Evolutionary conservation across 495 filamentous ascomycete species (phyloP).

Genomic region (Aspergillus bertholletiae): DNA sequence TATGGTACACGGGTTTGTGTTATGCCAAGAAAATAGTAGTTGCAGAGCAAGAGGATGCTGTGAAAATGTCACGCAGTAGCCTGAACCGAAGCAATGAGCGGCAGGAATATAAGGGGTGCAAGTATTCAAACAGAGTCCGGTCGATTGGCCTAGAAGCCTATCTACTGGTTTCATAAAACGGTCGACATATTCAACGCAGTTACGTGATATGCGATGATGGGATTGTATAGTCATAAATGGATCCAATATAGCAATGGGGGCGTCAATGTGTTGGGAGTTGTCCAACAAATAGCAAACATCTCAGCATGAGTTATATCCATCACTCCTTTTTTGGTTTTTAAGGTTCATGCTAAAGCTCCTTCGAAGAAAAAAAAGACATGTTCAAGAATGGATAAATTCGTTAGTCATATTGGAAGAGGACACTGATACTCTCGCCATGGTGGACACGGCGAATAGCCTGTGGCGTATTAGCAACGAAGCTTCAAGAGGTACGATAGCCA

Average conservation of each 20-base stretch:
- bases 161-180: constrained; percentile 9
- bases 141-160: constrained; percentile 10
- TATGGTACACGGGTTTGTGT: background rate
- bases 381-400: constrained; percentile 4
- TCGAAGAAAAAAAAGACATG: constrained; percentile 7
- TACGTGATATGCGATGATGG: constrained; percentile 5
- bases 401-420: constrained; percentile 87
- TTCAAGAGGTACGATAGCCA: constrained; percentile 3
- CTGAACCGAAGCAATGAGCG: background rate
- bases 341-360: constrained; percentile 6
- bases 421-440: constrained; percentile 96
- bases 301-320: constrained; percentile 21
- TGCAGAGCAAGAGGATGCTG: background rate
- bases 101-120: background rate
- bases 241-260: constrained; percentile 12
- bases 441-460: constrained; percentile 93
- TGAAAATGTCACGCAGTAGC: background rate
- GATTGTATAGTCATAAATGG: constrained; percentile 11
- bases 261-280: constrained; percentile 9
- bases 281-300: constrained; percentile 7
- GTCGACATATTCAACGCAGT: constrained; percentile 1
- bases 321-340: constrained; percentile 10
- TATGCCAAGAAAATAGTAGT: background rate
- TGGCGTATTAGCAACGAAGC: constrained; percentile 18
- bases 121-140: constrained; percentile 8